Evolutionary conservation across 2,329 filamentous ascomycete genomes (phyloP).

Genomic region (Paraphaeosphaeria minitans): DNA sequence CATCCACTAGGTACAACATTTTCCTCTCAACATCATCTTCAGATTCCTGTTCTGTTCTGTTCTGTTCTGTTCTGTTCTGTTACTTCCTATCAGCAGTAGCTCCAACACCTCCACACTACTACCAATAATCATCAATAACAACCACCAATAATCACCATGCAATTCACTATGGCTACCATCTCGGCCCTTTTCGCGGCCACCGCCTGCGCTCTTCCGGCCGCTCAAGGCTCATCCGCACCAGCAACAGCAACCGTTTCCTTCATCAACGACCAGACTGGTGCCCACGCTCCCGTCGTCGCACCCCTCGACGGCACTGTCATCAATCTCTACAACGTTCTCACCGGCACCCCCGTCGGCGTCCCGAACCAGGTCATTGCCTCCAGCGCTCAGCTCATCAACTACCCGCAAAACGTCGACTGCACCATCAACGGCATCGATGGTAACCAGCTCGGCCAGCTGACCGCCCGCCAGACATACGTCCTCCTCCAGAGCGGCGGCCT

Average conservation of each 20-base stretch:
- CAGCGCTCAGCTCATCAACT: neutral
- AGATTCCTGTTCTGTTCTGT: neutral
- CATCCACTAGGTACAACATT: neutral
- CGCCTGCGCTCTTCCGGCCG: neutral
- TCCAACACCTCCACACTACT: neutral
- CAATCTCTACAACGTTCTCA: neutral
- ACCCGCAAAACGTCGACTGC: neutral
- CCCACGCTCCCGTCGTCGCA: neutral
- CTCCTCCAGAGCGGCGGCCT: neutral
- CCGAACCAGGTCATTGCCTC: neutral
- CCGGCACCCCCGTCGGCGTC: neutral
- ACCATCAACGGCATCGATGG: neutral
- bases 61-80: neutral
- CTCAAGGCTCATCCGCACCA: neutral
- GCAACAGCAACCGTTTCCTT: neutral
- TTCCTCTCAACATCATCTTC: neutral
- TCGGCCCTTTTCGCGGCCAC: neutral
- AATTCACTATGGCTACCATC: conserved; percentile 1
- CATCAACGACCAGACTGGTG: neutral
- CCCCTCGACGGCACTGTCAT: neutral
- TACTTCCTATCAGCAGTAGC: neutral
- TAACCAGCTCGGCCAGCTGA: neutral
- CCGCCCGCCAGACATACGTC: neutral
- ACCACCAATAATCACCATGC: neutral
- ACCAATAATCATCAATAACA: too few species aligned